Evolutionary conservation across 2,329 filamentous ascomycete species (phyloP), one percentile per base, ranked within the genome.

Genomic region (Sordariomycetes sp.): DNA sequence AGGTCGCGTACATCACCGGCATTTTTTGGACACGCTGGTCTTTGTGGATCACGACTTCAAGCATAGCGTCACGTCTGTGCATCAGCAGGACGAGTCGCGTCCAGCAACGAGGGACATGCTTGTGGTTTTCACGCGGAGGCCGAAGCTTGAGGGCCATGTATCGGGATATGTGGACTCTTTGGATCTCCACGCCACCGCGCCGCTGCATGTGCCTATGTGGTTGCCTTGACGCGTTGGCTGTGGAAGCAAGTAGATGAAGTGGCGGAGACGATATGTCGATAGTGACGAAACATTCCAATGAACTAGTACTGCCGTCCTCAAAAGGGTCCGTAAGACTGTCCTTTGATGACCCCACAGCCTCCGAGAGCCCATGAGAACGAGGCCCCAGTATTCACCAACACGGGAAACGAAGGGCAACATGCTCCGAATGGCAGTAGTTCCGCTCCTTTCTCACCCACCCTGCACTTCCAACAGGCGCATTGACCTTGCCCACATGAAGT

Each of bases 41-140:
- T 36, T 50, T 21, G 42, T 43, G n/a, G 47, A 50, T 35, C 43
- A 47, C 38, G 46, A 50, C 14, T 39, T 39, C 33, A 50, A 50
- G 43, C 47, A 50, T 38, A 48, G 45, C 29, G 32, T 49, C 23
- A 42, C 46, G 8, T 37, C 46, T 6, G 39, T 50, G 21, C 37
- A 47, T 31, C 39, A 42, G 21, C 19, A 39, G n/a, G 47, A 50
- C 14, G 30, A 30, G 10, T 30, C 34, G 12, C 29, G 38, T 26
- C 36, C 40, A 7, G 39, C 47, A 5, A 48, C 41, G 16, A 35
- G 47, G 33, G 47, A 50, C 21, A 50, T 50, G 47, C 40, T 50
- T 5, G 42, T 50, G 19, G 45, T 50, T 18, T 49, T 49, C 28
- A 50, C 45, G 8, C 37, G 47, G 12, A 39, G 42, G 35, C 47